Evolutionary conservation across 1,139 yeast species (phyloP), one percentile per base, ranked within the genome.

Genomic region (Pichia sp.): DNA sequence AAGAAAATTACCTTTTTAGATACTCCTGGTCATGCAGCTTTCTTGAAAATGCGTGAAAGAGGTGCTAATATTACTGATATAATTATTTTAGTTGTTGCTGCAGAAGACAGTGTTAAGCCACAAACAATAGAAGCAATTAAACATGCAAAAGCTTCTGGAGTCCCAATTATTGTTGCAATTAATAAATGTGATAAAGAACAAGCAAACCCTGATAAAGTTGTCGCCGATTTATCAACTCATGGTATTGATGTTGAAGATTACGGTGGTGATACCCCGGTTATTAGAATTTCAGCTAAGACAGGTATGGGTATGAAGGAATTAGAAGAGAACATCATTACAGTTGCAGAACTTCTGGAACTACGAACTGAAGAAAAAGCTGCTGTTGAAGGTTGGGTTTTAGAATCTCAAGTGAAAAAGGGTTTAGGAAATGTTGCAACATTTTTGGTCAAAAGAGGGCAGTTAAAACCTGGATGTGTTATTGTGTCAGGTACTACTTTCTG

Each of bases 1-100:
- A 83, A 82, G 61, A 71, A 70, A 43, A 87, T 92, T 53, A 90
- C 97, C 0, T 90, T 92, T 54, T 71, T 92, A 51, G 99, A 92
- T 63, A 92, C 99, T 0, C 99, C 99, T 0, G 99, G 99, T 0
- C 99, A 92, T 65, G 95, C 97, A 12, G 98, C 97, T 0, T 92
- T 92, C 60, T 70, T 92, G 54, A 89, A 89, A 57, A 90, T 92
- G 96, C 77, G 99, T 55, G 95, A 92, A 66, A 74, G 99, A 55
- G 98, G 98, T 38, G 97, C 98, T 0, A 82, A 80, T 55, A 79
- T 90, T 40, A 92, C 99, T 0, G 99, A 92, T 69, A 83, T 92
- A 47, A 87, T 92, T 34, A 77, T 92, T 41, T 70, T 92, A 49
- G 97, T 92, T 9, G 96, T 92, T n/a, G 97, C 98, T 1, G 96